phyloP scores from a whole-genome alignment of 192 early-diverging fungal species.

The Backusella luteola region DNA sequence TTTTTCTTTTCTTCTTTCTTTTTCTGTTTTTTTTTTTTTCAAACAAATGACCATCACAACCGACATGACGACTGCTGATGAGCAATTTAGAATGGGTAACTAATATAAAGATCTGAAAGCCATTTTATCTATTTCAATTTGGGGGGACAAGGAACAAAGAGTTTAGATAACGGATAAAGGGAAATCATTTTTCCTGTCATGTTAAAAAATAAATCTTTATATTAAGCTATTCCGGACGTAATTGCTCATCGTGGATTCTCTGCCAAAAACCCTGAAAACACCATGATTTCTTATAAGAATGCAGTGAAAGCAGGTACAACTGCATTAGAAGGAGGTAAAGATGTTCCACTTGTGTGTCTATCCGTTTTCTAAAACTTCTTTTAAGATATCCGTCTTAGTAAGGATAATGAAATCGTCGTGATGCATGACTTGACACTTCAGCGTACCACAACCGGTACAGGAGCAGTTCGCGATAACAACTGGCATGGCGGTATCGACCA shows the following conservation, averaged over 20 bases:
- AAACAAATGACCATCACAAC: neutral
- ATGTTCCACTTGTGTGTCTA: no score
- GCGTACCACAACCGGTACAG: conserved; percentile 50
- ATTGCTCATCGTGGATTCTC: conserved; percentile 50
- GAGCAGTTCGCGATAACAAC: conserved; percentile 32
- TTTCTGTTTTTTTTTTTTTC: neutral
- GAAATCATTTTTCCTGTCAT: neutral
- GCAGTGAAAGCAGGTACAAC: conserved; percentile 49
- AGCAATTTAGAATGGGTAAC: neutral
- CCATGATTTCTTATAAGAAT: conserved; percentile 48
- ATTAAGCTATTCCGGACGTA: conserved; percentile 22
- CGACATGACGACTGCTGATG: neutral
- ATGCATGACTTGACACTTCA: conserved; percentile 54
- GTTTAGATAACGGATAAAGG: neutral
- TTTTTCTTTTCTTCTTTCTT: neutral
- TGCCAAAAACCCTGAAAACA: conserved; percentile 54
- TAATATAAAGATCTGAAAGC: neutral
- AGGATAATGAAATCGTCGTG: conserved; percentile 54
- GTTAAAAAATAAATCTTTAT: neutral
- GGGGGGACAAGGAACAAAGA: no score
- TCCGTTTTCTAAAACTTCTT: neutral
- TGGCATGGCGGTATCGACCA: conserved; percentile 54
- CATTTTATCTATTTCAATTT: neutral
- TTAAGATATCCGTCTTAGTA: conserved; percentile 50
- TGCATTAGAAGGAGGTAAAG: conserved; percentile 48